A percentile compares a stretch with the other conserved stretches of the same genome.
Evolutionary conservation across 306 rosid genomes (phyloP).

Genomic region (Malus fusca): DNA sequence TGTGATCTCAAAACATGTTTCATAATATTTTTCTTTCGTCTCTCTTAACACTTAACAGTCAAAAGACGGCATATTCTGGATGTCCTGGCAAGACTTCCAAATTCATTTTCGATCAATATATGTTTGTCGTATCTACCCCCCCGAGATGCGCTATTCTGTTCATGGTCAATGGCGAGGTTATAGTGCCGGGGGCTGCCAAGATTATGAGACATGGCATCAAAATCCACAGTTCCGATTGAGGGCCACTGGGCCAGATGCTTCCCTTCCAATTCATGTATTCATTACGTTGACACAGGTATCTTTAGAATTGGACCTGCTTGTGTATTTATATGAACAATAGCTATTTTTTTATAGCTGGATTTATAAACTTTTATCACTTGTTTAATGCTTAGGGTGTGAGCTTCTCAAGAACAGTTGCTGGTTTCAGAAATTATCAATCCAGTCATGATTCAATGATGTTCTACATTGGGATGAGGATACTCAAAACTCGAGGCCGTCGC

Average conservation of each 20-base stretch:
- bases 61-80: constrained; percentile 97
- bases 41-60: constrained; percentile 54
- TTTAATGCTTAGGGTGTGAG: constrained; percentile 75
- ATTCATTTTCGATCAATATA: constrained; percentile 96
- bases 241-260: constrained; percentile 93
- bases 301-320: neutral
- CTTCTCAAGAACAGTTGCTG: constrained; percentile 95
- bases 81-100: constrained; percentile 99
- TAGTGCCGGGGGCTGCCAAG: constrained; percentile 99
- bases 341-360: neutral
- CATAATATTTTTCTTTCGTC: neutral
- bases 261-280: constrained; percentile 85
- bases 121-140: constrained; percentile 91
- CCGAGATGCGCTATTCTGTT: constrained; percentile 91
- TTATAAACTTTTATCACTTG: constrained; percentile 1
- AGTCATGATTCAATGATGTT: constrained; percentile 97
- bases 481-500: constrained; percentile 96
- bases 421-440: constrained; percentile 94
- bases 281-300: constrained; percentile 93
- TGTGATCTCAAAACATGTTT: neutral
- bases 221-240: constrained; percentile 94
- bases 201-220: constrained; percentile 95
- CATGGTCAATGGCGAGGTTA: constrained; percentile 97
- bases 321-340: neutral
- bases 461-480: constrained; percentile 97